Evolutionary conservation across 768 basidiomycete species (phyloP), one percentile per base, ranked within the genome.

Genomic region (Neoboletus magnificus): DNA sequence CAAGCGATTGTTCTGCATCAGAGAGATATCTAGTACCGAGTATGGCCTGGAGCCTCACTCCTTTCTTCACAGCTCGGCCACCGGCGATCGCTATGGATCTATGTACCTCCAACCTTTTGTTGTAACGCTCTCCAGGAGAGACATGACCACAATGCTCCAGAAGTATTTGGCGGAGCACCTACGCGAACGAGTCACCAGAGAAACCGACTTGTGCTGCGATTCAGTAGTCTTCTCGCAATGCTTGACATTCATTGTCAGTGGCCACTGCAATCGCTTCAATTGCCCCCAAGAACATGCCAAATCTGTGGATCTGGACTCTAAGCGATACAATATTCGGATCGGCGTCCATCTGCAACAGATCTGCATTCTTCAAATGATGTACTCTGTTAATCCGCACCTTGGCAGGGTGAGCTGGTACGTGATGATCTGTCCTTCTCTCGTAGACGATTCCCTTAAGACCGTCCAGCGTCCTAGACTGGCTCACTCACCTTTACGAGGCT

Each of bases 301-400:
- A 23, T 13, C 62, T 0, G 43, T 68, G 2, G 57, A 68, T 22
- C 52, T 68, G 47, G 65, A 62, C 30, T 36, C 63, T 2, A 56
- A 57, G 12, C 70, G 70, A 60, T 82, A 76, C 47, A 77, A 78
- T 39, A 37, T 57, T 18, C 74, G 76, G 13, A 63, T 82, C 11
- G 67, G 73, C 9, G 62, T 80, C 20, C 75, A 80, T 58, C 55
- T 85, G 2, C 76, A 76, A 49, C 80, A 83, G 48, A 76, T 85
- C 4, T 59, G 74, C 48, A 79, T 84, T n/a, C 69, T 77, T 32
- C 73, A 79, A 33, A 62, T 49, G 8, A 55, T 63, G 53, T 64
- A 60, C 22, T 57, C 62, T 1, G 58, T 54, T 4, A 43, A 57
- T 2, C 62, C 62, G 4, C 12, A n/a, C 2, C 59, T 37, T 20